Base-by-base conservation (phyloP, 495 filamentous ascomycete species). In the Aspergillus carlsbadensis region DNA sequence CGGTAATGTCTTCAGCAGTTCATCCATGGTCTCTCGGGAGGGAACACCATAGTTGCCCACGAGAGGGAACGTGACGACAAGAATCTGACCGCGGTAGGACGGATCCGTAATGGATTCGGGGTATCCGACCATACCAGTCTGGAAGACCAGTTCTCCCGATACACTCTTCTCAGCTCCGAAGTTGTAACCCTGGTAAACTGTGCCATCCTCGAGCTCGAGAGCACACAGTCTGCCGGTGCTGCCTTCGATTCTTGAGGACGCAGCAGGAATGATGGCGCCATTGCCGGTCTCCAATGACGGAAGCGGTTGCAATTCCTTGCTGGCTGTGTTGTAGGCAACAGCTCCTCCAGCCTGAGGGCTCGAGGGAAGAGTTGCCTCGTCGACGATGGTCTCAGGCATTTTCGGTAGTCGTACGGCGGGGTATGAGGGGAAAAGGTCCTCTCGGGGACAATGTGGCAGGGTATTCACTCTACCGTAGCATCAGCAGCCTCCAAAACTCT, bases 81-180 rank as follows among this genome's bases (percentile, higher is more conserved):
- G 82, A 47, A 96, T 92, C 73, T 96, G 91, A 35, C 91, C 91
- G 14, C 88, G 88, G 71, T 96, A 96, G 54, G 91, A 96, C 57
- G 91, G 91, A 64, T 96, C 91, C 47, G 91, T 96, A 64, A 96
- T 81, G 11, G 90, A 92, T 77, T 98, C 94, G 29, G 94, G 92
- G 68, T 98, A 98, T 58, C 94, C 94, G 54, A 98, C 94, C 94
- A 98, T 96, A 67, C 94, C 94, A 46, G 94, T 98, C 80, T 98
- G 94, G 78, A 98, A 98, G 72, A 98, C 94, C 68, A 98, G 79
- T 82, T 98, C 94, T 65, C 94, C 94, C 55, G 93, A 87, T 63
- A 94, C 84, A 68, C 87, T 95, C 80, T 90, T 94, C 66, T 90
- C 80, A 22, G 92, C 90, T 67, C 94, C 94, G 68, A 97, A 98